phyloP scores from a whole-genome alignment of 352 stramenopile species.

The Phytophthora citrophthora region DNA sequence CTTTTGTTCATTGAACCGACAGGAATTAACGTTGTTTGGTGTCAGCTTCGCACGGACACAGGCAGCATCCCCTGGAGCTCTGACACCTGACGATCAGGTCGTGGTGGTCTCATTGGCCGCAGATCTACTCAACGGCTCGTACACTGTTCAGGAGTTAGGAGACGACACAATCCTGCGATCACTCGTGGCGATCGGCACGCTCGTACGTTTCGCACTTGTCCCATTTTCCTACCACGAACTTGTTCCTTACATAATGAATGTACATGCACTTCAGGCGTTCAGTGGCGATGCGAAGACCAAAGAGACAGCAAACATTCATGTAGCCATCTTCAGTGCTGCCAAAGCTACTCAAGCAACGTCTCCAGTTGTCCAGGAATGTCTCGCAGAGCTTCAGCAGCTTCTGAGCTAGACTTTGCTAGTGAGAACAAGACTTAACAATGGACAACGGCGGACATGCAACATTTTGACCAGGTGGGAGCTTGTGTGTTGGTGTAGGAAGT shows the following conservation, averaged over 20 bases:
- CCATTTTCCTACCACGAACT: background rate
- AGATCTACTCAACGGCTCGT: constrained; percentile 57
- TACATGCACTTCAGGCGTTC: constrained; percentile 38
- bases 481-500: constrained; percentile 14
- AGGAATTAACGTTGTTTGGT: constrained; percentile 8
- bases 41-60: constrained; percentile 54
- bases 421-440: constrained; percentile 2
- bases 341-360: constrained; percentile 56
- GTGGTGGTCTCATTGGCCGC: constrained; percentile 56
- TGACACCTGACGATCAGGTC: constrained; percentile 59
- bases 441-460: constrained; percentile 1
- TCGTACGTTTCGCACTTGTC: constrained; percentile 47
- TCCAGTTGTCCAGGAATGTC: constrained; percentile 52
- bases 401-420: constrained; percentile 17
- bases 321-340: constrained; percentile 59
- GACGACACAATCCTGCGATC: constrained; percentile 79
- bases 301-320: constrained; percentile 52
- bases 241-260: background rate
- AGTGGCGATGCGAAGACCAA: constrained; percentile 46
- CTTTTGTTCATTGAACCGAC: background rate
- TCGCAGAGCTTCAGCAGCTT: constrained; percentile 58
- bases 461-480: background rate
- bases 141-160: constrained; percentile 66
- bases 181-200: constrained; percentile 67
- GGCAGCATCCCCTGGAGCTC: constrained; percentile 30